Conservation (phyloP, 495 filamentous ascomycete genomes). For the Penicillium cosmopolitanum region DNA sequence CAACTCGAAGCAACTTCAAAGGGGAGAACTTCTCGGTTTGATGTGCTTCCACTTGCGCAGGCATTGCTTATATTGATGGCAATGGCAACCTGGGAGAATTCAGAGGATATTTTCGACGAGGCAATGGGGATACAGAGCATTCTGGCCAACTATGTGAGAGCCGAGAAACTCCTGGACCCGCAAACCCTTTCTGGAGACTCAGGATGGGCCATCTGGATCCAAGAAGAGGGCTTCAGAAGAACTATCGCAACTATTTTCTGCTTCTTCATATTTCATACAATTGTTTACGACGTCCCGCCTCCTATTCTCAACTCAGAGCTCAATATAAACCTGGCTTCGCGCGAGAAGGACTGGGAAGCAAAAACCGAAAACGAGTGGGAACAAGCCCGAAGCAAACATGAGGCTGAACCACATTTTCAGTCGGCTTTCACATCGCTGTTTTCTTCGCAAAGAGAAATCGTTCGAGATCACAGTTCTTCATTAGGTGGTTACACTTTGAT, state of each 20-base stretch:
- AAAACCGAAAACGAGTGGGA: constrained; percentile 28
- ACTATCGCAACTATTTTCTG: constrained; percentile 34
- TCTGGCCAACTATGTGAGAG: constrained; percentile 20
- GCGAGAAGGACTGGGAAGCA: constrained; percentile 4
- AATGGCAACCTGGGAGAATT: constrained; percentile 33
- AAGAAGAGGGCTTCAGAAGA: constrained; percentile 27
- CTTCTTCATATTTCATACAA: constrained; percentile 37
- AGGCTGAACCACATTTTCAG: not conserved
- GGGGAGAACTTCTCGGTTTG: not conserved
- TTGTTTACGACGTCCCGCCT: constrained; percentile 39
- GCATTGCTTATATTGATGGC: constrained; percentile 31
- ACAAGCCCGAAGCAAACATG: constrained; percentile 2
- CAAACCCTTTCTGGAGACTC: not conserved
- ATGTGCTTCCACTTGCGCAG: constrained; percentile 22
- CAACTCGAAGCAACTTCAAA: not conserved
- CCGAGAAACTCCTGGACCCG: constrained; percentile 13
- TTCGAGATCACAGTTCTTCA: constrained; percentile 17
- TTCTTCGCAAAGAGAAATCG: not conserved
- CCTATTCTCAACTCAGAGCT: constrained; percentile 35
- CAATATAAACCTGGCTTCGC: not conserved
- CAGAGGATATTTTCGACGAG: constrained; percentile 23
- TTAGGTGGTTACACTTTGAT: constrained; percentile 39
- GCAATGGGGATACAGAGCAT: constrained; percentile 26
- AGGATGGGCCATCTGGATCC: constrained; percentile 32
- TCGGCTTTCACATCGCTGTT: not conserved